Evolutionary conservation across 108 stramenopile species (phyloP).

Genomic region (Thalassiosira profunda): DNA sequence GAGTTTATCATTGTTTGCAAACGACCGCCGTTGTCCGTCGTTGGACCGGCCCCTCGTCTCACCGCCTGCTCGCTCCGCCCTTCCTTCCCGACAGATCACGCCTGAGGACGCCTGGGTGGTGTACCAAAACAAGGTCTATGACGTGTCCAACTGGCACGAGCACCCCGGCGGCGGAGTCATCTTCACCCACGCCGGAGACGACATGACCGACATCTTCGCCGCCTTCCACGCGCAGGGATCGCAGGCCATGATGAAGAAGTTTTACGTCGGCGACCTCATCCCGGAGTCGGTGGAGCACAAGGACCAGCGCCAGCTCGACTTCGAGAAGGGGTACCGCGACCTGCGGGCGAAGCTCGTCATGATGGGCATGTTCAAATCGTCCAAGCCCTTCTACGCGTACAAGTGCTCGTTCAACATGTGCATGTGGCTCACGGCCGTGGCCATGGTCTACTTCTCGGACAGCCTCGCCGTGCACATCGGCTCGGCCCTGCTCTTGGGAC

Average conservation of each 20-base stretch:
- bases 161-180: slow-evolving; percentile 98
- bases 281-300: slow-evolving; percentile 78
- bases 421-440: slow-evolving; percentile 83
- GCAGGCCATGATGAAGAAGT: slow-evolving; percentile 89
- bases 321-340: slow-evolving; percentile 97
- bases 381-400: slow-evolving; percentile 90
- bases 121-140: slow-evolving; percentile 96
- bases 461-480: slow-evolving; percentile 78
- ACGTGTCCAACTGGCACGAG: slow-evolving; percentile 97
- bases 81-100: slow-evolving; percentile 41
- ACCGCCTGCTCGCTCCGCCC: background rate
- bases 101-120: slow-evolving; percentile 97
- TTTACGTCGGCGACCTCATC: slow-evolving; percentile 95
- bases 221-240: slow-evolving; percentile 97
- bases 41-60: background rate
- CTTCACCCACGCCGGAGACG: slow-evolving; percentile 99
- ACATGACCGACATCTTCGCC: slow-evolving; percentile 99
- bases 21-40: background rate
- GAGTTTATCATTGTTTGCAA: slow-evolving; percentile 1
- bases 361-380: slow-evolving; percentile 97
- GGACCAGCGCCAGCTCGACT: slow-evolving; percentile 83
- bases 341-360: slow-evolving; percentile 90
- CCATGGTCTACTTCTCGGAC: slow-evolving; percentile 82
- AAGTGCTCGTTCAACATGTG: slow-evolving; percentile 89
- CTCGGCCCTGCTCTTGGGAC: slow-evolving; percentile 89